Base-by-base conservation (phyloP, 1,284 basidiomycete genomes). In the Pseudozyma flocculosa region DNA sequence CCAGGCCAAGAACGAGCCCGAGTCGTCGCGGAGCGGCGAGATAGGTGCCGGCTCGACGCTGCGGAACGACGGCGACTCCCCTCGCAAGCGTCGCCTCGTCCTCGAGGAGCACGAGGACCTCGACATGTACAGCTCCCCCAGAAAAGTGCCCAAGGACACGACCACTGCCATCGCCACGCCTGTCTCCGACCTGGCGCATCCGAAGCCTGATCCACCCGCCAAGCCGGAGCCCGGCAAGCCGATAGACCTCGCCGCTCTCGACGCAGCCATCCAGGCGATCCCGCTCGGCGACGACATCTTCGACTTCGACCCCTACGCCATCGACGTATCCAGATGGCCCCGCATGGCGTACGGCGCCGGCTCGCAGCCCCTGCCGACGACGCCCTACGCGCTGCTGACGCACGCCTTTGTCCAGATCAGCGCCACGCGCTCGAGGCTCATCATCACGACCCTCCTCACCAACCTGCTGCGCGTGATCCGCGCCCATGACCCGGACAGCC, bases 361-460 rank as follows among this genome's bases (percentile, higher is more conserved):
- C 0, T 19, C 14, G 4, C 4, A 32, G 1, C 55, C 59, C 17
- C 50, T 54, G 0, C 64, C 64, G 2, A 69, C 61, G 17, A 72
- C 88, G 9, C 90, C 91, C 0, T 95, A 92, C 76, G 85, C 87
- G 2, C 88, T 93, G 67, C 83, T 95, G 21, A 85, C 87, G 0
- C 85, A 88, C 63, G 84, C 88, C 0, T 85, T 94, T 36, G 83
- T 85, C 8, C 83, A 85, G 29, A 80, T 94, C 13, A 86, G 86
- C 1, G 80, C 83, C 23, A 95, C 92, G 0, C 84, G 87, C 22
- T 92, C 90, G 15, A 85, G 92, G n/a, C 87, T 89, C 40, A 79
- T 82, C 29, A 94, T 95, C 61, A 80, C 87, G 40, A 86, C 90
- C 57, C 85, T 86, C 15, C 80, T 95, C 49, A 91, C 90, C 22